Base-by-base conservation (phyloP, 2,329 filamentous ascomycete genomes). In the Cytospora piceae region DNA sequence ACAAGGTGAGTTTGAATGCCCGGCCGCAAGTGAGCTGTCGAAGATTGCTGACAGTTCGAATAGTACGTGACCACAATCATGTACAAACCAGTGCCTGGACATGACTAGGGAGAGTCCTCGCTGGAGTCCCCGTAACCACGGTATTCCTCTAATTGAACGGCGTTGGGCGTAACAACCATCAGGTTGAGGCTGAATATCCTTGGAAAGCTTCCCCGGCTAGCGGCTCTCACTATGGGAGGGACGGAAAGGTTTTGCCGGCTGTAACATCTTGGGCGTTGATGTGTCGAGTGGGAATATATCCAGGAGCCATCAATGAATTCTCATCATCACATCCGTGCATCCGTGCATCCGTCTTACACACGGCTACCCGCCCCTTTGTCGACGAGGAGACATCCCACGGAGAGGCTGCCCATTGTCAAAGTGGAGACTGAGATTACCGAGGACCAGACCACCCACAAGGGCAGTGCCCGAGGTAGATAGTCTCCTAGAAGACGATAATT, bases 51-150 rank as follows among this genome's bases (percentile, higher is more conserved):
- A 75, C 68, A 31, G 37, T 56, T 46, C 24, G 20, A 62, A 29
- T 72, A 97, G 94, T 98, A 98, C 78, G 91, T 98, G 42, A 98
- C 94, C 4, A 97, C 94, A 2, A 96, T 98, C 75, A 90, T 98
- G 82, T 98, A 98, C 81, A 98, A 97, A 82, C 93, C 93, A 70
- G 66, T 64, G n/a, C 56, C 61, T 27, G 42, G 65, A 12, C 60
- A 67, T n/a, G 61, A 63, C 4, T 60, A 63, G 67, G 11, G 12
- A 14, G n/a, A 49, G 8, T 49, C 46, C 9, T 20, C 46, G 46
- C 46, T 49, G n/a, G 46, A 63, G 24, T 8, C 9, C 53, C 11
- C 34, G 42, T 42, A 22, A 34, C 20, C 14, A 52, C 17, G 27
- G 31, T 29, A 22, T 49, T 58, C 11, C 32, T 51, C 29, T 60